phyloP scores from a whole-genome alignment of 495 filamentous ascomycete genomes.

The Aspergillus affinis region DNA sequence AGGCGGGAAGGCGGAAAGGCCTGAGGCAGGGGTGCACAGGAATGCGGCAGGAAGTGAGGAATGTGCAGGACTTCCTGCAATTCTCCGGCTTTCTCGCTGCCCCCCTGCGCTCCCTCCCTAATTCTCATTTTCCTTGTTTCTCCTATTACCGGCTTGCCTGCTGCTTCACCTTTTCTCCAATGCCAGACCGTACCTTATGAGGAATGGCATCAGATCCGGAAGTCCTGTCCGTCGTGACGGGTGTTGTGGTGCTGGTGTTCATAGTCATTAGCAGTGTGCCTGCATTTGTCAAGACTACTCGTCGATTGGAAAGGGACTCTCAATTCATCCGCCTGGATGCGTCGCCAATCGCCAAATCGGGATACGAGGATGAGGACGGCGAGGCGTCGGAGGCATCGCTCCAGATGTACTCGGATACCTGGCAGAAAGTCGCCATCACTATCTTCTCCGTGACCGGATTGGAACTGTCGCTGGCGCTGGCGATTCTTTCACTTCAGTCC shows the following conservation, averaged over 20 bases:
- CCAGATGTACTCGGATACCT: conserved; percentile 13
- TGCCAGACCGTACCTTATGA: not conserved
- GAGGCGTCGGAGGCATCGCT: conserved; percentile 18
- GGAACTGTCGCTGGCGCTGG: conserved; percentile 21
- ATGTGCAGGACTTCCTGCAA: no score
- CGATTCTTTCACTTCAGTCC: conserved; percentile 12
- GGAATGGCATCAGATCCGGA: conserved; percentile 6
- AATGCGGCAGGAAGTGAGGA: not conserved
- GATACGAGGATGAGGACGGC: conserved; percentile 24
- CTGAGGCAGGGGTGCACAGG: not conserved
- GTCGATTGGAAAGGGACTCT: not conserved
- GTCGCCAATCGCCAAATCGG: conserved; percentile 18
- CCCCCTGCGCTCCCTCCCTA: not conserved
- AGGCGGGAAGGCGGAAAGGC: not conserved
- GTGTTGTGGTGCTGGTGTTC: conserved; percentile 4
- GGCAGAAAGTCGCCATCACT: conserved; percentile 18
- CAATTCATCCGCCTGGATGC: conserved; percentile 21
- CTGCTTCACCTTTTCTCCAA: not conserved
- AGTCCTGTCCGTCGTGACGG: conserved; percentile 1
- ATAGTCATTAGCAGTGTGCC: conserved; percentile 2
- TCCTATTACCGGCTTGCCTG: not conserved
- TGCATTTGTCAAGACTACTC: not conserved
- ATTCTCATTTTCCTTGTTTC: not conserved
- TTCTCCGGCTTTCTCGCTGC: not conserved
- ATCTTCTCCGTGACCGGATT: conserved; percentile 17